Evolutionary conservation across 257 asterid genomes (phyloP).

Genomic region (Orobanche coerulescens): DNA sequence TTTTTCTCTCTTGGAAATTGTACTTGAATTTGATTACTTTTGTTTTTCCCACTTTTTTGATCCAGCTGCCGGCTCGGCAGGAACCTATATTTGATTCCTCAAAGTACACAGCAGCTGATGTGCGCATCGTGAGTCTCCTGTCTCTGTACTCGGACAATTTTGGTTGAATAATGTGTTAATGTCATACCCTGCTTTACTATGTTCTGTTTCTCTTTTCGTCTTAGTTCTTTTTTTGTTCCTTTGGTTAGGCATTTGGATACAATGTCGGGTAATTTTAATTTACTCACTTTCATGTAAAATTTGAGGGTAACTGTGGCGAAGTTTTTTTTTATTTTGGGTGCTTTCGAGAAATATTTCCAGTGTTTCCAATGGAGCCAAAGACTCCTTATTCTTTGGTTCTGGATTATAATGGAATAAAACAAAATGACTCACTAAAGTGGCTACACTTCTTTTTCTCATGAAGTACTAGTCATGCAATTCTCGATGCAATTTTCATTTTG

Average conservation of each 20-base stretch:
- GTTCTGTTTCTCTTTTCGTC: too few species aligned
- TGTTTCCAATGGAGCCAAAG: too few species aligned
- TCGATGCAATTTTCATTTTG: too few species aligned
- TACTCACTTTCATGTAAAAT: background rate
- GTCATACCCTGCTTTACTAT: background rate
- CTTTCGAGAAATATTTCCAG: too few species aligned
- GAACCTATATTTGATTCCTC: slow-evolving; percentile 60
- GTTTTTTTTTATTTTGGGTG: too few species aligned
- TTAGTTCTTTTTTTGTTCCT: background rate
- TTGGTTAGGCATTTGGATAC: background rate
- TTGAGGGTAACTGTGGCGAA: background rate
- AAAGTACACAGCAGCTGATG: slow-evolving; percentile 88
- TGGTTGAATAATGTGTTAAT: background rate
- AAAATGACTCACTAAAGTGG: too few species aligned
- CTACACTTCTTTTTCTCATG: too few species aligned
- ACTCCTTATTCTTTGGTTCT: too few species aligned
- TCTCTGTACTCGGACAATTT: slow-evolving; percentile 6
- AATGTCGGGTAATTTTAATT: background rate
- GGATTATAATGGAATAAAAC: too few species aligned
- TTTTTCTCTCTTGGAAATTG: background rate
- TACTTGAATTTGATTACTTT: background rate
- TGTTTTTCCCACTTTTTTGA: slow-evolving; percentile 2
- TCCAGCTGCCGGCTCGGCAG: slow-evolving; percentile 68
- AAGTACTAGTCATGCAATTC: too few species aligned
- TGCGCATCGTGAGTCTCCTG: slow-evolving; percentile 67